These are phyloP conservation scores for Heterobasidion occidentale DNA, from an alignment of 1,284 basidiomycete genomes.

Conservation along the genomic window DNA sequence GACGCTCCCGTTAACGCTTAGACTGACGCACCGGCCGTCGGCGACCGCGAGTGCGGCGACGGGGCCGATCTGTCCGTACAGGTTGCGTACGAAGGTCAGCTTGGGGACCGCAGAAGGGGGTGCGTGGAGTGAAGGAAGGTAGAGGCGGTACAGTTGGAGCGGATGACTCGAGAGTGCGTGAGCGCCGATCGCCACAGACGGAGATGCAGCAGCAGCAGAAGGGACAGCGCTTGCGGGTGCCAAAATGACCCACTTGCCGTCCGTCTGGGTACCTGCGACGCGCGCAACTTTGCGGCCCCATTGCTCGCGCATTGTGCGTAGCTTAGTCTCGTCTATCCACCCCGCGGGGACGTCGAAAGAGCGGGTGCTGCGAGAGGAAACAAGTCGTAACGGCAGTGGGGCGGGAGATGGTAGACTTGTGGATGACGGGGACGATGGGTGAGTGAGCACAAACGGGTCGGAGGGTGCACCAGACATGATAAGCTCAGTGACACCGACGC, in stretches of 20 bases:
- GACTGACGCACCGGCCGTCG: slow-evolving; percentile 72
- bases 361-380: slow-evolving; percentile 50
- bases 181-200: background rate
- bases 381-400: slow-evolving; percentile 5
- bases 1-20: slow-evolving; percentile 60
- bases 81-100: slow-evolving; percentile 61
- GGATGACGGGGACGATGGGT: slow-evolving; percentile 11
- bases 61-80: slow-evolving; percentile 60
- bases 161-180: slow-evolving; percentile 17
- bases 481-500: slow-evolving; percentile 62
- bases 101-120: slow-evolving; percentile 44
- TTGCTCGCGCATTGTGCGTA: slow-evolving; percentile 58
- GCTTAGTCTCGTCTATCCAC: slow-evolving; percentile 60
- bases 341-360: slow-evolving; percentile 64
- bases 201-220: slow-evolving; percentile 14
- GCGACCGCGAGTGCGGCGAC: slow-evolving; percentile 63
- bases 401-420: slow-evolving; percentile 12
- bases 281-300: slow-evolving; percentile 64
- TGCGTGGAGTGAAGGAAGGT: slow-evolving; percentile 40
- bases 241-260: slow-evolving; percentile 78
- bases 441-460: slow-evolving; percentile 5
- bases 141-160: slow-evolving; percentile 67
- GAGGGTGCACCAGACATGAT: slow-evolving; percentile 37
- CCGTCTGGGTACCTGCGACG: slow-evolving; percentile 66
- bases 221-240: slow-evolving; percentile 42